phyloP scores from a whole-genome alignment of 73 alveolate genomes.

The Diophrys appendiculata region DNA sequence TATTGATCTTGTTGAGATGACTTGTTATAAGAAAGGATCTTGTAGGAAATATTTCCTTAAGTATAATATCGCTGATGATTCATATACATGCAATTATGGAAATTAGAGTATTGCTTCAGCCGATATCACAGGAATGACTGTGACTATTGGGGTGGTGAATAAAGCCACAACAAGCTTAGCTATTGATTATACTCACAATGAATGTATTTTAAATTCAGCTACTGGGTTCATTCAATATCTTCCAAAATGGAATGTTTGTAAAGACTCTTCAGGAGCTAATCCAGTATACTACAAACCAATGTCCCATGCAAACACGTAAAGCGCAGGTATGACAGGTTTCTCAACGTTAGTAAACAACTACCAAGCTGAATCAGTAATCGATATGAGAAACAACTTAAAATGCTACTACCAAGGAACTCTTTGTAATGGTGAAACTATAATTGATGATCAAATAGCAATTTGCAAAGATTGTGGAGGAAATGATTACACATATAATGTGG shows the following conservation, averaged over 20 bases:
- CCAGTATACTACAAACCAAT: background rate
- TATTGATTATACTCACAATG: background rate
- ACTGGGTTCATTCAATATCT: background rate
- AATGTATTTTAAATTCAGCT: background rate
- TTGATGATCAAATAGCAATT: background rate
- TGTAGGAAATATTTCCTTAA: background rate
- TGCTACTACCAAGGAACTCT: background rate
- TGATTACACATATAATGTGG: background rate
- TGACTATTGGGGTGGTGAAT: background rate
- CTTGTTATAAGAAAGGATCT: background rate
- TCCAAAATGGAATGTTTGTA: background rate
- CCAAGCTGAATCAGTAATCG: background rate
- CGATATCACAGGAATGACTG: background rate
- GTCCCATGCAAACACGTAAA: background rate
- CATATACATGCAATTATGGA: background rate
- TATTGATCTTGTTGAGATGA: background rate
- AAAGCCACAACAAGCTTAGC: background rate
- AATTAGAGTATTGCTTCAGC: background rate
- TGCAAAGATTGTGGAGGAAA: background rate
- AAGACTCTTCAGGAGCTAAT: background rate
- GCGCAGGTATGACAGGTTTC: background rate
- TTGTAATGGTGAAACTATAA: background rate
- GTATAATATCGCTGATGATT: background rate
- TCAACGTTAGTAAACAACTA: background rate
- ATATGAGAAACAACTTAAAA: background rate